phyloP scores from a whole-genome alignment of 306 rosid genomes.

The Quercus agrifolia region DNA sequence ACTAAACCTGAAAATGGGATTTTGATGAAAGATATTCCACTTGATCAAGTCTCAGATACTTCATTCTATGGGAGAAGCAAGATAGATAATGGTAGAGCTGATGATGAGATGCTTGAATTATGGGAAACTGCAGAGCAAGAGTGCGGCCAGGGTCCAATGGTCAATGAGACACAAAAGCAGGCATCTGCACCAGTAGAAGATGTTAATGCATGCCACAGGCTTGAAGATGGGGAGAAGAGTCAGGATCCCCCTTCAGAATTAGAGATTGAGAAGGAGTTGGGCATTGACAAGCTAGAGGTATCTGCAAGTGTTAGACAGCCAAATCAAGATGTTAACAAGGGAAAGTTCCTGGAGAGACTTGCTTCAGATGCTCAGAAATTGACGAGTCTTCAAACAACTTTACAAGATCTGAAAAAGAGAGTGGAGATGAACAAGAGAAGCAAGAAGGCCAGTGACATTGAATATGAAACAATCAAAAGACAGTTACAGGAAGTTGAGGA shows the following conservation, averaged over 20 bases:
- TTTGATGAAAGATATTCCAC: slow-evolving; percentile 84
- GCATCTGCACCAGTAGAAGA: slow-evolving; percentile 38
- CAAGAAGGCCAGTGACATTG: slow-evolving; percentile 41
- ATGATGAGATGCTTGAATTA: slow-evolving; percentile 86
- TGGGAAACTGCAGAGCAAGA: slow-evolving; percentile 82
- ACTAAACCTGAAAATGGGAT: slow-evolving; percentile 50
- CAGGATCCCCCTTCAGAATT: slow-evolving; percentile 50
- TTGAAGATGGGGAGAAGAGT: slow-evolving; percentile 31
- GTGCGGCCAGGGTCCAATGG: slow-evolving; percentile 25
- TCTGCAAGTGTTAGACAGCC: slow-evolving; percentile 41
- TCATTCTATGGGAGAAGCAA: slow-evolving; percentile 46
- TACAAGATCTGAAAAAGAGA: slow-evolving; percentile 63
- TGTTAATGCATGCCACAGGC: slow-evolving; percentile 27
- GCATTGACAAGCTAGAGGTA: slow-evolving; percentile 66
- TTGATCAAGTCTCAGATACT: slow-evolving; percentile 73
- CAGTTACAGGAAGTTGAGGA: slow-evolving; percentile 76
- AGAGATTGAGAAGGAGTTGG: slow-evolving; percentile 66
- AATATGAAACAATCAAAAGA: slow-evolving; percentile 62
- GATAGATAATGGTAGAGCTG: slow-evolving; percentile 50
- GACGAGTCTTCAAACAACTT: slow-evolving; percentile 40
- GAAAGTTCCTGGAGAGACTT: slow-evolving; percentile 71
- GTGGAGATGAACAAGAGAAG: slow-evolving; percentile 50
- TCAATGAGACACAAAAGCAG: slow-evolving; percentile 30
- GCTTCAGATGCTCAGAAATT: slow-evolving; percentile 70
- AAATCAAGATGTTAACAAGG: slow-evolving; percentile 55